Base-by-base conservation (phyloP, 176 grass and related monocot species). In the Thalia dealbata region DNA sequence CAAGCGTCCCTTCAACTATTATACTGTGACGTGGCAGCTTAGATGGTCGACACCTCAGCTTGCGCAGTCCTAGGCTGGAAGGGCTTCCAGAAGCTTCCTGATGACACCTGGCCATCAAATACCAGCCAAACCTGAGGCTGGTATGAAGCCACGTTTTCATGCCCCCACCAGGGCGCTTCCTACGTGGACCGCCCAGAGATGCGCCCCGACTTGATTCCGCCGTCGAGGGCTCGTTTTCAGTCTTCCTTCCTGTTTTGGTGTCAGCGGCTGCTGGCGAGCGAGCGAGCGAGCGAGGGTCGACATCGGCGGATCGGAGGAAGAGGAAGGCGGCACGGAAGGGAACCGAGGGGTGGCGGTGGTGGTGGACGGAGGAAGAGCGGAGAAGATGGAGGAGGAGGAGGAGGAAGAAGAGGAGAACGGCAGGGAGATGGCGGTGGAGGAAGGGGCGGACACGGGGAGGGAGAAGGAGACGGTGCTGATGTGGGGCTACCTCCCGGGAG, bases 401-500 rank as follows among this genome's bases (percentile, higher is more conserved):
- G 75, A 41, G 43, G 64, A 50, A 74, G 67, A 44, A 79, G 77
- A 32, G 83, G 75, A 0, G 82, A 76, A 27, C 86, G 76, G 45
- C 75, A 67, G 73, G 80, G 73, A 44, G 51, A 30, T 43, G 51
- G 38, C 67, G 65, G 83, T 80, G 82, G 82, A 83, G 76, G 73
- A 84, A 76, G 79, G 59, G 67, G 56, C 55, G 77, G 76, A 27
- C 0, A 0, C 50, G 56, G 61, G 27, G 50, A 93, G 76, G 81
- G 90, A 87, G 79, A 85, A 84, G 79, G 83, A 84, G 81, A 73
- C 86, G 22, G 83, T 95, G 71, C 78, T 99, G 64, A 99, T 99
- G 90, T 99, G 95, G 95, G 95, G 95, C 3, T 95, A 99, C 84
- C 88, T 99, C 18, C 95, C 95, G 9, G 95, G 95, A 6, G 83